Percentiles rank a stretch among this genome's conserved stretches.
phyloP scores from a whole-genome alignment of 306 rosid species.

The Cicer pinnatifidum region DNA sequence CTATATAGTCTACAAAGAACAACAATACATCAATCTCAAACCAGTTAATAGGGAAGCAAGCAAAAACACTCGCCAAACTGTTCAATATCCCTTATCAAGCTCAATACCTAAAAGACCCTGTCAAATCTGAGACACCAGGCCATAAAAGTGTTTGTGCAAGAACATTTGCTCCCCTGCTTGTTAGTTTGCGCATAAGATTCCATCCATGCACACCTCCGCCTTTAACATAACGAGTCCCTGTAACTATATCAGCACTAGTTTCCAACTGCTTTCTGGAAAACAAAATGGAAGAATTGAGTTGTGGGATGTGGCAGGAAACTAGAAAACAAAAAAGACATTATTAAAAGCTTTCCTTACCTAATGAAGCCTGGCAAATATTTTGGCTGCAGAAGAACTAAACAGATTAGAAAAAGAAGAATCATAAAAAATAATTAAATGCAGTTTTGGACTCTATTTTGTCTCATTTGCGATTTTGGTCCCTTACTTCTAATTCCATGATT shows the following conservation, averaged over 20 bases:
- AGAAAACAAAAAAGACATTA: slow-evolving; percentile 34
- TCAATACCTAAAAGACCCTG: slow-evolving; percentile 88
- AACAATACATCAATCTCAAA: slow-evolving; percentile 41
- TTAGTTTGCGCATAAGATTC: slow-evolving; percentile 97
- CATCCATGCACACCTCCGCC: slow-evolving; percentile 99
- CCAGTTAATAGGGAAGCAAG: slow-evolving; percentile 36
- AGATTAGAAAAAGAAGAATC: slow-evolving; percentile 40
- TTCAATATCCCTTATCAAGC: slow-evolving; percentile 37
- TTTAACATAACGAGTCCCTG: slow-evolving; percentile 93
- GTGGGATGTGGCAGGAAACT: background rate
- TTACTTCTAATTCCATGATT: too few species aligned
- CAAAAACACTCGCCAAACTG: slow-evolving; percentile 28
- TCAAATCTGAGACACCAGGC: slow-evolving; percentile 98
- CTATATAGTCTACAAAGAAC: slow-evolving; percentile 71
- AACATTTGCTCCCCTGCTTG: slow-evolving; percentile 99
- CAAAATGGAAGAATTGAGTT: slow-evolving; percentile 33
- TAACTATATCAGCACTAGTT: slow-evolving; percentile 88
- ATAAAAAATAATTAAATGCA: background rate
- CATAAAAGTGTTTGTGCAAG: slow-evolving; percentile 93
- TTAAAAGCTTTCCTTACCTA: slow-evolving; percentile 56
- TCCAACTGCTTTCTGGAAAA: slow-evolving; percentile 69
- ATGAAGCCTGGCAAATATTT: slow-evolving; percentile 87
- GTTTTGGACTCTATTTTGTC: too few species aligned
- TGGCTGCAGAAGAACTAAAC: slow-evolving; percentile 68
- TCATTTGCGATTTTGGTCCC: too few species aligned